Conservation (phyloP, 805 yeast species). For the Debaryomyces tyrocola region DNA sequence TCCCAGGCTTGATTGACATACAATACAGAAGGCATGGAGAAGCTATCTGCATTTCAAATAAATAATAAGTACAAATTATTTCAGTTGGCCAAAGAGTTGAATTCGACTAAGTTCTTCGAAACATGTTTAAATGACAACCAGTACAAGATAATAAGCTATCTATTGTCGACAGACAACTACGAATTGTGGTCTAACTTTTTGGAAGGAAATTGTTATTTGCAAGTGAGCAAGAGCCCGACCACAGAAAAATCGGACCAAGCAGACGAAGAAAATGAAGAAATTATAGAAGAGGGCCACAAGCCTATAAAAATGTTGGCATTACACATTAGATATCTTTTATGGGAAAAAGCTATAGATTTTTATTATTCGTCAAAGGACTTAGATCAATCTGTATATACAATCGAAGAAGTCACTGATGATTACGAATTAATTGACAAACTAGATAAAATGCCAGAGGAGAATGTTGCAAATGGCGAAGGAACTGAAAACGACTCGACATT, state of each 20-base stretch:
- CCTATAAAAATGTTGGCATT: slow-evolving; percentile 48
- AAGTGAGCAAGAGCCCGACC: slow-evolving; percentile 14
- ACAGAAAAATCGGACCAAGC: slow-evolving; percentile 9
- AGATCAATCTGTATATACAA: slow-evolving; percentile 16
- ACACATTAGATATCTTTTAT: slow-evolving; percentile 64
- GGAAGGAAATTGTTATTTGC: slow-evolving; percentile 36
- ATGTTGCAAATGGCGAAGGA: slow-evolving; percentile 2
- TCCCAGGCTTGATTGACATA: neutral
- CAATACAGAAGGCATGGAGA: slow-evolving; percentile 27
- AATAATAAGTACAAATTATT: slow-evolving; percentile 33
- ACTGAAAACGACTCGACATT: neutral
- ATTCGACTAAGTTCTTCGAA: slow-evolving; percentile 32
- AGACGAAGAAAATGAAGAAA: slow-evolving; percentile 40
- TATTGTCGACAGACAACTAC: slow-evolving; percentile 28
- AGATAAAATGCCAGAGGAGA: slow-evolving; percentile 21
- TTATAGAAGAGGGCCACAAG: slow-evolving; percentile 43
- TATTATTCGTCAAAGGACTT: slow-evolving; percentile 29
- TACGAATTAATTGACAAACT: slow-evolving; percentile 34
- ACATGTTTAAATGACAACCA: slow-evolving; percentile 36
- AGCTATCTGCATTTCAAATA: slow-evolving; percentile 34
- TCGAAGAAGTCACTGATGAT: slow-evolving; percentile 36
- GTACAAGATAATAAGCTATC: slow-evolving; percentile 27
- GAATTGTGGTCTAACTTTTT: slow-evolving; percentile 38
- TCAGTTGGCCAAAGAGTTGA: slow-evolving; percentile 34
- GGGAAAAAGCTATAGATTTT: slow-evolving; percentile 67